Evolutionary conservation across 163 green algal species (phyloP).

Genomic region (Chlorella variabilis): DNA sequence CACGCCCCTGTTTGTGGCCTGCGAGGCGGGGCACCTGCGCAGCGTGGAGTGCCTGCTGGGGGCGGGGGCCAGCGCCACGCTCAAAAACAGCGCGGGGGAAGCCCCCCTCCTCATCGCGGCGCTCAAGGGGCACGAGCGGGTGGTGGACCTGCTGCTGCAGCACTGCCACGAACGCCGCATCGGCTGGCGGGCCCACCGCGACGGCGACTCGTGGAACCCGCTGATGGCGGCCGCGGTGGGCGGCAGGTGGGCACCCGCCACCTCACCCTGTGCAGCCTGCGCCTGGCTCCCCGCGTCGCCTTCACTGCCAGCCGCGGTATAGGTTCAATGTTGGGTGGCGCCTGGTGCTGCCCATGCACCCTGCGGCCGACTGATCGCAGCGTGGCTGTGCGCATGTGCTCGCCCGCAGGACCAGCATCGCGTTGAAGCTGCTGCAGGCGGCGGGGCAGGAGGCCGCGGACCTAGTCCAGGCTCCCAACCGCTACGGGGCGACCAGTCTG

Average conservation of each 20-base stretch:
- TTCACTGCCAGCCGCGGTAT: too few species aligned
- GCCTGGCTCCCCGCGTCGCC: too few species aligned
- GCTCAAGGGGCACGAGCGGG: conserved; percentile 65
- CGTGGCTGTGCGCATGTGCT: too few species aligned
- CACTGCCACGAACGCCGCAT: conserved; percentile 50
- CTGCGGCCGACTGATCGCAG: too few species aligned
- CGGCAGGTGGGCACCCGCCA: not conserved
- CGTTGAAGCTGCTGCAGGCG: conserved; percentile 58
- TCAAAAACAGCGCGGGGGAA: conserved; percentile 48
- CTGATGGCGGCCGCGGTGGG: conserved; percentile 60
- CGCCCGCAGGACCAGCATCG: conserved; percentile 58
- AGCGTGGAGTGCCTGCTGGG: conserved; percentile 64
- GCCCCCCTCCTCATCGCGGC: conserved; percentile 74
- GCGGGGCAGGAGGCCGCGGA: conserved; percentile 16
- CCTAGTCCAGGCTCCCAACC: conserved; percentile 65
- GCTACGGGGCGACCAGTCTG: conserved; percentile 55
- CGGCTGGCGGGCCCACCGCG: conserved; percentile 61
- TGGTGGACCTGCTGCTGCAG: conserved; percentile 69
- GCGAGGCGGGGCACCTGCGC: conserved; percentile 60
- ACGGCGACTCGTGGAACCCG: conserved; percentile 15
- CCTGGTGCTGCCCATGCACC: too few species aligned
- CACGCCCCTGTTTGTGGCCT: conserved; percentile 75
- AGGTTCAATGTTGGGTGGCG: too few species aligned
- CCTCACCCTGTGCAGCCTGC: not conserved
- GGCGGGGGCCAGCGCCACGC: conserved; percentile 55